These are phyloP conservation scores for Alternaria ethzedia DNA, from an alignment of 2,329 filamentous ascomycete genomes.

Conservation along the genomic window DNA sequence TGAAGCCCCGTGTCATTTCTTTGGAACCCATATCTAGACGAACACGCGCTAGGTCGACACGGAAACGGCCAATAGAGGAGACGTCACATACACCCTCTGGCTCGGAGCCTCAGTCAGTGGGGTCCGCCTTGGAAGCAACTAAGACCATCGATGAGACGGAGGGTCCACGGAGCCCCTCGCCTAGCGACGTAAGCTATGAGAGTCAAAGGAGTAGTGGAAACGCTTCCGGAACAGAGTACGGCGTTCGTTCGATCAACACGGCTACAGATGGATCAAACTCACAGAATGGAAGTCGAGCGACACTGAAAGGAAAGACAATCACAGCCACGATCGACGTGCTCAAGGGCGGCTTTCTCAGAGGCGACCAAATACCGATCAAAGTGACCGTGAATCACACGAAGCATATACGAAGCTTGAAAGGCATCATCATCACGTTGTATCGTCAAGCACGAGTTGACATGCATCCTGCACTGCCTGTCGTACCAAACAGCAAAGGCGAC, in stretches of 20 bases:
- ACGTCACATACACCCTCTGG: constrained; percentile 19
- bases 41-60: constrained; percentile 63
- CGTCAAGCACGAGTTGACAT: constrained; percentile 90
- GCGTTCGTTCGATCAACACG: constrained; percentile 48
- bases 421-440: constrained; percentile 91
- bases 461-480: constrained; percentile 67
- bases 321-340: constrained; percentile 84
- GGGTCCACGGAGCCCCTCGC: constrained; percentile 52
- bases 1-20: constrained; percentile 82
- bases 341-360: constrained; percentile 82
- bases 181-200: constrained; percentile 56
- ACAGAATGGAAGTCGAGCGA: constrained; percentile 57
- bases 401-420: constrained; percentile 86
- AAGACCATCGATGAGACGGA: constrained; percentile 40
- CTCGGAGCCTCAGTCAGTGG: constrained; percentile 28
- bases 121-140: constrained; percentile 28
- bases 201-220: constrained; percentile 64
- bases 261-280: constrained; percentile 52
- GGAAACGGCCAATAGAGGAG: constrained; percentile 28
- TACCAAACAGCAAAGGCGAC: constrained; percentile 68
- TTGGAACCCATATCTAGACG: constrained; percentile 83
- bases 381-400: constrained; percentile 88
- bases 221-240: constrained; percentile 52
- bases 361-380: constrained; percentile 80
- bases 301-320: constrained; percentile 74